A percentile compares a stretch with the other conserved stretches of the same genome.
phyloP scores from a whole-genome alignment of 768 basidiomycete species.

The Ramaria rubella region DNA sequence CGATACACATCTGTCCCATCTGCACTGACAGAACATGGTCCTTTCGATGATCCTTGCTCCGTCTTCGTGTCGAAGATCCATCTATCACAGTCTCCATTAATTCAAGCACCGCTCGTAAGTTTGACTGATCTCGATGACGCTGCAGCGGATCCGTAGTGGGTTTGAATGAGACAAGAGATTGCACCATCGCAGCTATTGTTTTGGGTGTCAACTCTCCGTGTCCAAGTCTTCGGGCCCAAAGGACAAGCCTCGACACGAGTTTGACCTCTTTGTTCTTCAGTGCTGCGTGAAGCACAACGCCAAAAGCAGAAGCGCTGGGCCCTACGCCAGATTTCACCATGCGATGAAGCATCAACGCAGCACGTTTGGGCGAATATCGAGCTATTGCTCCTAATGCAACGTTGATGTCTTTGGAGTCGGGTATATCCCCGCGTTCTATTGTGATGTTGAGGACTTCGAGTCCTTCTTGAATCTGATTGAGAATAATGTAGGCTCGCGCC shows the following conservation, averaged over 20 bases:
- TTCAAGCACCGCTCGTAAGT: slow-evolving; percentile 36
- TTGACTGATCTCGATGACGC: slow-evolving; percentile 19
- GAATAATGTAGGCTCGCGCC: slow-evolving; percentile 55
- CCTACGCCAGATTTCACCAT: slow-evolving; percentile 43
- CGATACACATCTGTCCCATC: slow-evolving; percentile 47
- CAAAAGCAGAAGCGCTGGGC: slow-evolving; percentile 51
- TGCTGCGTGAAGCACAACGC: slow-evolving; percentile 58
- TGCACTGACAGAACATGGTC: slow-evolving; percentile 37
- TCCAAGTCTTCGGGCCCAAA: slow-evolving; percentile 31
- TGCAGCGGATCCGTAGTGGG: slow-evolving; percentile 17
- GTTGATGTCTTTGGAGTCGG: slow-evolving; percentile 61
- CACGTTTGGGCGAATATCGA: slow-evolving; percentile 39
- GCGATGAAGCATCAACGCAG: slow-evolving; percentile 39
- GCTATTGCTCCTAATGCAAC: slow-evolving; percentile 53
- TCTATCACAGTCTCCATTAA: slow-evolving; percentile 34
- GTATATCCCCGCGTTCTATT: slow-evolving; percentile 42
- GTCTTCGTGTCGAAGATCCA: slow-evolving; percentile 15
- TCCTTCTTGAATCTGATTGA: slow-evolving; percentile 42
- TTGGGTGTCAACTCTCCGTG: slow-evolving; percentile 37
- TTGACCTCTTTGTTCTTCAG: slow-evolving; percentile 36
- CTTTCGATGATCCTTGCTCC: slow-evolving; percentile 1
- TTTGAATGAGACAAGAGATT: slow-evolving; percentile 28
- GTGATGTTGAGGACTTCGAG: slow-evolving; percentile 42
- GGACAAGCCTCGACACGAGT: slow-evolving; percentile 39
- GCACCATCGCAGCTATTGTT: slow-evolving; percentile 44